Conservation (phyloP, 352 stramenopile species). For the Lagenidium giganteum region DNA sequence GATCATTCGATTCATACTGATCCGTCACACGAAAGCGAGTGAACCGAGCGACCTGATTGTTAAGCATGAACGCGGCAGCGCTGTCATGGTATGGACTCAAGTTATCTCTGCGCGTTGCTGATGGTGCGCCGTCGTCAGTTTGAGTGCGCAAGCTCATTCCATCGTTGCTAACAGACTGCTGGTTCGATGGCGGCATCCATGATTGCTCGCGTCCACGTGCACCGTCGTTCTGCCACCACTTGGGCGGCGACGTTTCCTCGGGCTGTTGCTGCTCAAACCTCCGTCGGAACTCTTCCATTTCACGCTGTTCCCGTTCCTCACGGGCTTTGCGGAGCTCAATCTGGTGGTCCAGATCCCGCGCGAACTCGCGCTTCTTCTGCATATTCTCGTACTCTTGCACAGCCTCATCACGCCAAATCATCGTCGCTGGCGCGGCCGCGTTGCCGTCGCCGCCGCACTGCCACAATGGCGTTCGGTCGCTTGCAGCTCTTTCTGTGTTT, state of each 20-base stretch:
- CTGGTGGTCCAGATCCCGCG: slow-evolving; percentile 62
- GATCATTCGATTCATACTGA: slow-evolving; percentile 40
- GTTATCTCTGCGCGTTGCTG: slow-evolving; percentile 11
- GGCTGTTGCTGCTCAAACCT: slow-evolving; percentile 45
- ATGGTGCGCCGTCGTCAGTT: slow-evolving; percentile 7
- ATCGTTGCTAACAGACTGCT: slow-evolving; percentile 8
- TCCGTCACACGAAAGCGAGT: slow-evolving; percentile 59
- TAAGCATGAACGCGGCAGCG: too few relatives aligned
- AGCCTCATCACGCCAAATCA: slow-evolving; percentile 58
- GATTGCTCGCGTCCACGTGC: slow-evolving; percentile 11
- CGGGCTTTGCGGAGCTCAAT: slow-evolving; percentile 48
- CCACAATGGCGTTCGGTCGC: too few relatives aligned
- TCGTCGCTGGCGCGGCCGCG: too few relatives aligned
- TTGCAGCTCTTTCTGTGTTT: too few relatives aligned
- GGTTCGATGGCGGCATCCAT: slow-evolving; percentile 8
- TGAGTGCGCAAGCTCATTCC: slow-evolving; percentile 3
- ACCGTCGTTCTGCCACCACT: slow-evolving; percentile 70
- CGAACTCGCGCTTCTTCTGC: slow-evolving; percentile 60
- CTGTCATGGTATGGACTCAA: slow-evolving; percentile 11
- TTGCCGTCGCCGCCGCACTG: too few relatives aligned
- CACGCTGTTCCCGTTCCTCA: slow-evolving; percentile 48
- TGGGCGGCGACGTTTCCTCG: slow-evolving; percentile 49
- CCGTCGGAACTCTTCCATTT: too few relatives aligned
- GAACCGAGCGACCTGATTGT: slow-evolving; percentile 21
- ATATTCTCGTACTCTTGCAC: slow-evolving; percentile 26